Evolutionary conservation across 495 filamentous ascomycete genomes (phyloP), one percentile per base, ranked within the genome.

Genomic region (Xylaria cubensis): DNA sequence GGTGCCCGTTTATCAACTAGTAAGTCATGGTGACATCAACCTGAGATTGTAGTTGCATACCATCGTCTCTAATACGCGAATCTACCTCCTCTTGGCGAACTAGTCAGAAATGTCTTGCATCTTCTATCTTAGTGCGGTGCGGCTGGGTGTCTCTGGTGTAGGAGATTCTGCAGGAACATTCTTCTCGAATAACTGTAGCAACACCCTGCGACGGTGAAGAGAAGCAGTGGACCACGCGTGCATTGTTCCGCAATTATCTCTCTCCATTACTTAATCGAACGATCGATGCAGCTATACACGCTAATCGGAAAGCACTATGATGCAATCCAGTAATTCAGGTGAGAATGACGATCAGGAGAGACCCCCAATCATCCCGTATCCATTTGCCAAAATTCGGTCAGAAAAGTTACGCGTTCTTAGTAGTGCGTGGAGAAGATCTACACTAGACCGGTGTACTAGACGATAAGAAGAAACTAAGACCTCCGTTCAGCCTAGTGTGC

Each of bases 101-200:
- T 46, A 70, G 63, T 44, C 64, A 58, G 29, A 26, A 58, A 63
- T 70, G 68, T 53, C 44, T 56, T 64, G 59, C 59, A 56, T 71
- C 51, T 50, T 64, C 24, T 62, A 53, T 44, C 51, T 5, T 36
- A 44, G 39, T 64, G 21, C 39, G 39, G 61, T 21, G 39, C 12
- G 19, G 6, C 19, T 39, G 34, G 32, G 36, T 39, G 36, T 61
- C 21, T 61, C 15, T 64, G 61, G 39, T 41, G 29, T n/a, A 15
- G 21, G 1, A 63, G 29, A 50, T 17, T 6, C 34, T 63, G 39
- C 39, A 44, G 59, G 59, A 63, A 24, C 61, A 4, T 64, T 44
- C 34, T 39, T 34, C 32, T 61, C 55, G 29, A 59, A 59, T 29
- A 29, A 39, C 36, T 8, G 36, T 39, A 59, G 34, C 32, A 61